Evolutionary conservation across 371 early-diverging fungal genomes (phyloP).

Genomic region (Mortierella sp.): DNA sequence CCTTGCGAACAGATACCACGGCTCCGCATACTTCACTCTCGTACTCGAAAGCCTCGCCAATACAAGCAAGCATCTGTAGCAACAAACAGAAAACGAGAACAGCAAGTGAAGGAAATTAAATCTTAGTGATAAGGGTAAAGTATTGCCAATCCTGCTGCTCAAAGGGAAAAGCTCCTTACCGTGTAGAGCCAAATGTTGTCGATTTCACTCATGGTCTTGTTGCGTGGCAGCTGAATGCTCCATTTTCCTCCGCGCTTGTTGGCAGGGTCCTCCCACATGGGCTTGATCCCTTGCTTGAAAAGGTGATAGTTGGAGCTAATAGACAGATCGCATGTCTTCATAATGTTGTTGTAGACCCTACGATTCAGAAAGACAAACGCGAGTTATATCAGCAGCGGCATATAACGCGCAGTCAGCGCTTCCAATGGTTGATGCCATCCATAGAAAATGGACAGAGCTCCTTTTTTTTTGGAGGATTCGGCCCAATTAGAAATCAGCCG

Average conservation of each 20-base stretch:
- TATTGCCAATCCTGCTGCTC: no score
- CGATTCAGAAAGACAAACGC: not conserved
- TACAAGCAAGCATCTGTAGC: slow-evolving; percentile 82
- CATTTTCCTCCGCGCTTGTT: slow-evolving; percentile 98
- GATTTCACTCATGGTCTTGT: slow-evolving; percentile 78
- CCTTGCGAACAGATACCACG: slow-evolving; percentile 88
- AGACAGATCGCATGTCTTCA: slow-evolving; percentile 82
- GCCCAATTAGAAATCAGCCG: slow-evolving; percentile 17
- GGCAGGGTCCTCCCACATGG: slow-evolving; percentile 99
- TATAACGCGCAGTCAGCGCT: not conserved
- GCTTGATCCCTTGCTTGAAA: slow-evolving; percentile 96
- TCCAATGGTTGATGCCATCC: no score
- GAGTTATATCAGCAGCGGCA: not conserved
- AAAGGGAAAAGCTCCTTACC: slow-evolving; percentile 63
- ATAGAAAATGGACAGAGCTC: no score
- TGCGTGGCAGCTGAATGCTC: slow-evolving; percentile 84
- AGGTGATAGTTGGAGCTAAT: slow-evolving; percentile 93
- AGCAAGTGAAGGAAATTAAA: not conserved
- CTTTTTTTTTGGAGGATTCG: no score
- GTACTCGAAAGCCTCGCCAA: slow-evolving; percentile 91
- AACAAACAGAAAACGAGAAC: no score
- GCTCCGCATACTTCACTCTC: slow-evolving; percentile 91
- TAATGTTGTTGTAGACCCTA: slow-evolving; percentile 91
- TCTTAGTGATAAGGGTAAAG: no score
- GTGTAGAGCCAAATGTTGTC: slow-evolving; percentile 90